phyloP scores from a whole-genome alignment of 202 grass and related monocot genomes.

The Sporobolus alterniflorus region DNA sequence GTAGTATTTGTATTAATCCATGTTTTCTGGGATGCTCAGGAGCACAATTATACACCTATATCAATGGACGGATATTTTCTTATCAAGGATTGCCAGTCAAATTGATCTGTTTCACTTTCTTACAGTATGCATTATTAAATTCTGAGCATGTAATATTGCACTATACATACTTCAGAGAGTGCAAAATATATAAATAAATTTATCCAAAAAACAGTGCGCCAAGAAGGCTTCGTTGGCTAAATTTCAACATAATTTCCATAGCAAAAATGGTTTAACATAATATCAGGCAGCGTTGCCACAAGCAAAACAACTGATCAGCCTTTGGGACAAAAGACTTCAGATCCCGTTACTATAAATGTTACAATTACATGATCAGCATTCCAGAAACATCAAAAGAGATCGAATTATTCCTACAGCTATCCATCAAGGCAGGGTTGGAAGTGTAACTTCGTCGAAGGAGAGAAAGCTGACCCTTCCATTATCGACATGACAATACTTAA shows the following conservation, averaged over 20 bases:
- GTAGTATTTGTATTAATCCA: not conserved
- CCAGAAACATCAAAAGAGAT: not conserved
- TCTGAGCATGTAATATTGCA: not conserved
- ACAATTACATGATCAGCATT: not conserved
- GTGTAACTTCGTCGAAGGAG: conserved; percentile 26
- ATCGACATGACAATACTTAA: conserved; percentile 54
- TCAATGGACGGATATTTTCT: not conserved
- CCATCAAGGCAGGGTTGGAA: conserved; percentile 43
- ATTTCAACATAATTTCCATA: not conserved
- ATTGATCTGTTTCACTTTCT: not conserved
- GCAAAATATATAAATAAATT: not conserved
- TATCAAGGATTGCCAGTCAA: not conserved
- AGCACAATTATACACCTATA: not conserved
- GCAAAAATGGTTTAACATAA: not conserved
- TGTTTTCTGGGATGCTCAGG: not conserved
- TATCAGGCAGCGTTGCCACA: not conserved
- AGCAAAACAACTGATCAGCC: not conserved
- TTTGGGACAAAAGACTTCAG: not conserved
- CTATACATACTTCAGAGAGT: not conserved
- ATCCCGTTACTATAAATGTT: not conserved
- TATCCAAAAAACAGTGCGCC: not conserved
- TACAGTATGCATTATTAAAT: not conserved
- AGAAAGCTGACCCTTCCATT: conserved; percentile 49
- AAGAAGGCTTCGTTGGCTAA: not conserved
- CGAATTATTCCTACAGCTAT: not conserved